phyloP scores from a whole-genome alignment of 805 yeast species.

The Starmera caribaea region DNA sequence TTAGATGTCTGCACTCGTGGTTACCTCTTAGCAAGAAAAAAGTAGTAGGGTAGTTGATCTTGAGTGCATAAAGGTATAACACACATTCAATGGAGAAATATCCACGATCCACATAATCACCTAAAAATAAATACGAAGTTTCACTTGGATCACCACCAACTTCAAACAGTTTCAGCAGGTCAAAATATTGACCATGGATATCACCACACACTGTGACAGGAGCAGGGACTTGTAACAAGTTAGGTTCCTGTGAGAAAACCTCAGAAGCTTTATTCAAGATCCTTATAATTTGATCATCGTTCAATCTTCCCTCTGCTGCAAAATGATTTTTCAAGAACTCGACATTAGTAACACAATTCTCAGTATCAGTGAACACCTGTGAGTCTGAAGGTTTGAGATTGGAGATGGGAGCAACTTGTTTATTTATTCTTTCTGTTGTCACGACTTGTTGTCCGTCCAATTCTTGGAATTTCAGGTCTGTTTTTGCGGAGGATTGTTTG shows the following conservation, averaged over 20 bases:
- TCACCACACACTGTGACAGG: slow-evolving; percentile 97
- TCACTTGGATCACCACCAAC: slow-evolving; percentile 81
- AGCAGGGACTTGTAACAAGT: slow-evolving; percentile 70
- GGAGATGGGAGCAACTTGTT: slow-evolving; percentile 57
- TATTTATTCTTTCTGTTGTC: slow-evolving; percentile 42
- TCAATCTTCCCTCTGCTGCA: slow-evolving; percentile 69
- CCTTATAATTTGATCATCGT: slow-evolving; percentile 56
- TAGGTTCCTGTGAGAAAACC: slow-evolving; percentile 63
- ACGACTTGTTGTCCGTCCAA: slow-evolving; percentile 30
- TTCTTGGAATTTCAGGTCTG: no score
- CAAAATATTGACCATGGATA: slow-evolving; percentile 93
- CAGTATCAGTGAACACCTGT: slow-evolving; percentile 43
- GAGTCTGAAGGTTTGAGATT: slow-evolving; percentile 53
- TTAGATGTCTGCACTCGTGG: slow-evolving; percentile 89
- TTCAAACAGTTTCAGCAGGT: slow-evolving; percentile 81
- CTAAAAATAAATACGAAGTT: slow-evolving; percentile 77
- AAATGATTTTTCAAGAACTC: slow-evolving; percentile 68
- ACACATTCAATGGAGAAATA: slow-evolving; percentile 79
- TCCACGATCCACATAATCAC: slow-evolving; percentile 96
- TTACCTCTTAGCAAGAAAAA: slow-evolving; percentile 86
- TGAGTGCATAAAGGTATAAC: slow-evolving; percentile 67
- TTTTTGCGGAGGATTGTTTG: no score
- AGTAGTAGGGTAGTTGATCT: slow-evolving; percentile 62
- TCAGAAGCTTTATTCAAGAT: slow-evolving; percentile 61
- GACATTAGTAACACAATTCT: slow-evolving; percentile 61